phyloP scores from a whole-genome alignment of 345 rosid species.

The Brassica cretica region DNA sequence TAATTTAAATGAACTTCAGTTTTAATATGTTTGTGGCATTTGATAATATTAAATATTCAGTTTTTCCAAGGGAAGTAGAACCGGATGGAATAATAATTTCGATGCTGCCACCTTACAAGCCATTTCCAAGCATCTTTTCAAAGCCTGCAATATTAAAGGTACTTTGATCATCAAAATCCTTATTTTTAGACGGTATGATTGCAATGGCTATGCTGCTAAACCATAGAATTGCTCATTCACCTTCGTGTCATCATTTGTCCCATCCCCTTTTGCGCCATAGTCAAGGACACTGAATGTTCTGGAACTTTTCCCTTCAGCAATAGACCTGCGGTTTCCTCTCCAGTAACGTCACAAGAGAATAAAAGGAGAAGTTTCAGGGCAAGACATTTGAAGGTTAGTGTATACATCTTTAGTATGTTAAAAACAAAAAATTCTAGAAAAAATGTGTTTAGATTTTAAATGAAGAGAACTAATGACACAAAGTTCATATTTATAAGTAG shows the following conservation, averaged over 20 bases:
- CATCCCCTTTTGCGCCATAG: constrained; percentile 85
- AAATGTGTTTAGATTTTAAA: no score
- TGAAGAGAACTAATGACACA: no score
- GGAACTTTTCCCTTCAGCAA: constrained; percentile 27
- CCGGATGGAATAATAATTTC: constrained; percentile 67
- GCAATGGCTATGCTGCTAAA: constrained; percentile 2
- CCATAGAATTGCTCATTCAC: constrained; percentile 37
- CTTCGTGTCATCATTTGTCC: constrained; percentile 71
- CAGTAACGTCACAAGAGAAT: constrained; percentile 47
- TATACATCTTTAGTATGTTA: constrained; percentile 38
- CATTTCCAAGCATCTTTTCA: constrained; percentile 62
- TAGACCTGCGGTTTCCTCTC: constrained; percentile 35
- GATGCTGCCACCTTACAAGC: constrained; percentile 68
- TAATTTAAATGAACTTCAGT: no score
- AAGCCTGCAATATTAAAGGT: constrained; percentile 54
- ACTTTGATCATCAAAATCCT: background rate
- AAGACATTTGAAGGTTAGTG: constrained; percentile 28
- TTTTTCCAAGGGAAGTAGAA: constrained; percentile 50
- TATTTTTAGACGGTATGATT: background rate
- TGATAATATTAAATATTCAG: no score
- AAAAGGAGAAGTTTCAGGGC: constrained; percentile 34
- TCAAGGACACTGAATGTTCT: constrained; percentile 54
- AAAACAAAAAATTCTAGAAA: background rate
- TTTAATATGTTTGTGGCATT: no score
- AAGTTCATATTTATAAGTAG: no score